Percentiles rank a stretch among this genome's conserved stretches.
These are phyloP conservation scores for Aspergillus affinis DNA, from an alignment of 495 filamentous ascomycete species.

Conservation along the genomic window DNA sequence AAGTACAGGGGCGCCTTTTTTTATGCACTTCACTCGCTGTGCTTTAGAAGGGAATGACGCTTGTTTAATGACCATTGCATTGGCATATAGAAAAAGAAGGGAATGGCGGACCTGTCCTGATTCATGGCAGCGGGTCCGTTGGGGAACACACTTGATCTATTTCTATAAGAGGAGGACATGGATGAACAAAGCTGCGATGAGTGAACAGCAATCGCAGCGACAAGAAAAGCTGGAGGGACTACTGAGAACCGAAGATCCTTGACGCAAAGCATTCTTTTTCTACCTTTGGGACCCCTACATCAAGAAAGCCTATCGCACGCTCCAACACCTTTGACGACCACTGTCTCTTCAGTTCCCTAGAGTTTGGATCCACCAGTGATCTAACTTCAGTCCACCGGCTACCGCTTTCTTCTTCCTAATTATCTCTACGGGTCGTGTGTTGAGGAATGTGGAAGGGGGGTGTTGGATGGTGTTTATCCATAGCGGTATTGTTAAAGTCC, in stretches of 20 bases:
- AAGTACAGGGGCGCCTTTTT: slow-evolving; percentile 33
- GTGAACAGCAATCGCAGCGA: neutral
- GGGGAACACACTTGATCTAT: neutral
- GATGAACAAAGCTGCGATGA: neutral
- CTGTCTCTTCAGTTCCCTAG: no score
- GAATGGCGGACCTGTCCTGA: slow-evolving; percentile 15
- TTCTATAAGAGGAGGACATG: slow-evolving; percentile 1
- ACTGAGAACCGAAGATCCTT: neutral
- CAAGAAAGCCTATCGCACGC: neutral
- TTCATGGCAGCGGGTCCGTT: slow-evolving; percentile 3
- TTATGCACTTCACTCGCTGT: slow-evolving; percentile 47
- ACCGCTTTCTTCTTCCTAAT: no score
- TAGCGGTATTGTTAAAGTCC: slow-evolving; percentile 11
- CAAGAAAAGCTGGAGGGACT: neutral
- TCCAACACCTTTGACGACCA: neutral
- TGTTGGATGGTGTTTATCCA: slow-evolving; percentile 2
- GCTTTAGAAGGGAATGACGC: slow-evolving; percentile 32
- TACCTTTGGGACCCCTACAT: neutral
- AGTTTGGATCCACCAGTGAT: neutral
- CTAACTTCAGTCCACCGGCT: no score
- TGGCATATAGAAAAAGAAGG: slow-evolving; percentile 37
- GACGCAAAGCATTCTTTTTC: neutral
- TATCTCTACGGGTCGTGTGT: slow-evolving; percentile 8
- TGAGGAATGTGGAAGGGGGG: slow-evolving; percentile 1
- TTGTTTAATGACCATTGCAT: slow-evolving; percentile 40